Base-by-base conservation (phyloP, 805 yeast species). In the Starmerella stellata region DNA sequence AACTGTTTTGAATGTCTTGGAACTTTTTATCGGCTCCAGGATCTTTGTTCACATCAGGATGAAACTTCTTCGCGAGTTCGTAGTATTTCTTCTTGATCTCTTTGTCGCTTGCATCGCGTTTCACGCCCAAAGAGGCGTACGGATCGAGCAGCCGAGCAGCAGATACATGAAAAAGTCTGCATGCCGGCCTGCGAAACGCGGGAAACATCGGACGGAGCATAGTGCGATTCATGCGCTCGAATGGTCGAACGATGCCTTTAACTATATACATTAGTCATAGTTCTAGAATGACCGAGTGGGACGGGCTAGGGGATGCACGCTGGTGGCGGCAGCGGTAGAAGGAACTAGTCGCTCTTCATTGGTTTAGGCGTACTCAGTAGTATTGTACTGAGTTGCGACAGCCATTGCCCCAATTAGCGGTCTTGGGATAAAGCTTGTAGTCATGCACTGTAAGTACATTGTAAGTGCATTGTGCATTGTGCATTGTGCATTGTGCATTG, bases 41-140 rank as follows among this genome's bases (percentile, higher is more conserved):
- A 46, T 80, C 95, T 59, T 87, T 90, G 59, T 87, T 90, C 34
- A 90, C 80, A 62, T 90, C 99, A 0, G 99, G 99, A 59, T 90
- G 99, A 58, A 65, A 83, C 57, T 87, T 71, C 59, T 90, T 90
- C 14, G 95, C 98, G 46, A 90, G 64, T 53, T 82, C 77, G 57
- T 83, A 83, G 62, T 90, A 90, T 2, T 94, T 87, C 59, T 85
- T 85, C 59, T 90, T 90, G 60, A 90, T 90, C 17, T 83, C 92
- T n/a, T 80, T 68, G 5, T 75, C 62, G 13, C 75, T 67, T 0
- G 98, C 90, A 38, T 55, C 56, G 44, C 69, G 70, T 21, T 69
- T 70, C 21, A 90, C 80, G 3, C 96, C 96, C 32, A 90, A 62
- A 0, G 74, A 70, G 44, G 72, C 66, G 59, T 90, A 90, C 0